These are phyloP conservation scores for Anaeramoeba flamelloides DNA, from an alignment of 78 protist species.

Conservation along the genomic window DNA sequence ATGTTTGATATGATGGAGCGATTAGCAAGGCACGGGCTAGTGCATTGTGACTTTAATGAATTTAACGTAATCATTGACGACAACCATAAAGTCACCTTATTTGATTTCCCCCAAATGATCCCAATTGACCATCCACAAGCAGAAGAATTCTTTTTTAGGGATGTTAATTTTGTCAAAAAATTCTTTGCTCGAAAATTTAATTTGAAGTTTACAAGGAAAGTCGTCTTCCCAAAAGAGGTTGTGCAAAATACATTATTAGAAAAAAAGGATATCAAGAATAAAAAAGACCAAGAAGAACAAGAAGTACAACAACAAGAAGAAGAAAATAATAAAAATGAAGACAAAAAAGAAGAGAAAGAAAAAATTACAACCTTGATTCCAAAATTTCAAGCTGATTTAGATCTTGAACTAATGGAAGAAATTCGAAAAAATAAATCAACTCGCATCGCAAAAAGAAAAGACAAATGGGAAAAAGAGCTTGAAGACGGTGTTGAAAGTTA, in stretches of 20 bases:
- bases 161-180: not conserved
- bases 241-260: not conserved
- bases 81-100: slow-evolving; percentile 34
- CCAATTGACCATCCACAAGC: slow-evolving; percentile 79
- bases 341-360: not conserved
- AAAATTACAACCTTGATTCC: too few species aligned
- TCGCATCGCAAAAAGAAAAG: not conserved
- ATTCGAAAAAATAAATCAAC: not conserved
- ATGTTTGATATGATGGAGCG: slow-evolving; percentile 56
- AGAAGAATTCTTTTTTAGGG: slow-evolving; percentile 20
- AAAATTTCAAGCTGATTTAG: too few species aligned
- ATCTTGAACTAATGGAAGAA: too few species aligned
- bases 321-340: not conserved
- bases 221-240: not conserved
- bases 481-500: not conserved
- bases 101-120: slow-evolving; percentile 97
- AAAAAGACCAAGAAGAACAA: not conserved
- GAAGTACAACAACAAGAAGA: not conserved
- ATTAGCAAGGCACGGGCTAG: slow-evolving; percentile 69
- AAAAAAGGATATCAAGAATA: not conserved
- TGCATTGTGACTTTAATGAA: slow-evolving; percentile 96
- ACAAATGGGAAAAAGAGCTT: not conserved
- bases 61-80: slow-evolving; percentile 75
- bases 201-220: not conserved
- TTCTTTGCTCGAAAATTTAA: not conserved